These are phyloP conservation scores for Fraxinus excelsior DNA, from an alignment of 257 asterid genomes.

Conservation along the genomic window DNA sequence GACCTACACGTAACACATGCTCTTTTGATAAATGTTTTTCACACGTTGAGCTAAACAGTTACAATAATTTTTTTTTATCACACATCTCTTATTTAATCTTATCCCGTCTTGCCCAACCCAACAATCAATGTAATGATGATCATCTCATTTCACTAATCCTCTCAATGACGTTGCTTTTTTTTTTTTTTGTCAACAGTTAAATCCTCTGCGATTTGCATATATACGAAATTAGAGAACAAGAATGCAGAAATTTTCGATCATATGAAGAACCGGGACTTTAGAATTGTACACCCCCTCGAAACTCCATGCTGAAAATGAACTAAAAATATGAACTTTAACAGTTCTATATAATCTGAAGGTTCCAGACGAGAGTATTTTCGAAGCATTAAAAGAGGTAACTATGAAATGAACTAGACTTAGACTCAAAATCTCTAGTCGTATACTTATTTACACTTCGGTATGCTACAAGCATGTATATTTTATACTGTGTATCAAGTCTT, in stretches of 20 bases:
- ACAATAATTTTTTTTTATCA: too few species aligned
- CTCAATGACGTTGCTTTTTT: too few species aligned
- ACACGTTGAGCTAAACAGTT: too few species aligned
- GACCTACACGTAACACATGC: too few species aligned
- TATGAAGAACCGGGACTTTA: too few species aligned
- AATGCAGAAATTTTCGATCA: too few species aligned
- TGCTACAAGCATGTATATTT: conserved; percentile 24
- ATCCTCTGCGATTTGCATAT: not conserved
- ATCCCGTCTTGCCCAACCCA: not conserved
- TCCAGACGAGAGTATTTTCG: not conserved
- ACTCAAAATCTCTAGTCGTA: not conserved
- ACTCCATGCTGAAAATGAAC: not conserved
- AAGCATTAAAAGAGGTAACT: not conserved
- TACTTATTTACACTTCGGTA: conserved; percentile 4
- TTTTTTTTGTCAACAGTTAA: not conserved
- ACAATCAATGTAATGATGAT: too few species aligned
- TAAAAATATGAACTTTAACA: not conserved
- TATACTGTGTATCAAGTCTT: conserved; percentile 16
- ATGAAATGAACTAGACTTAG: not conserved
- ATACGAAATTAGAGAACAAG: too few species aligned
- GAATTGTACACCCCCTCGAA: not conserved
- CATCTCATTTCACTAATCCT: too few species aligned
- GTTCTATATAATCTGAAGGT: not conserved
- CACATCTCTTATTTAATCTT: not conserved
- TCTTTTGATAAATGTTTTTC: too few species aligned